Percentiles rank a stretch among this genome's conserved stretches.
Evolutionary conservation across 805 yeast species (phyloP).

Genomic region (Brettanomyces custersianus): DNA sequence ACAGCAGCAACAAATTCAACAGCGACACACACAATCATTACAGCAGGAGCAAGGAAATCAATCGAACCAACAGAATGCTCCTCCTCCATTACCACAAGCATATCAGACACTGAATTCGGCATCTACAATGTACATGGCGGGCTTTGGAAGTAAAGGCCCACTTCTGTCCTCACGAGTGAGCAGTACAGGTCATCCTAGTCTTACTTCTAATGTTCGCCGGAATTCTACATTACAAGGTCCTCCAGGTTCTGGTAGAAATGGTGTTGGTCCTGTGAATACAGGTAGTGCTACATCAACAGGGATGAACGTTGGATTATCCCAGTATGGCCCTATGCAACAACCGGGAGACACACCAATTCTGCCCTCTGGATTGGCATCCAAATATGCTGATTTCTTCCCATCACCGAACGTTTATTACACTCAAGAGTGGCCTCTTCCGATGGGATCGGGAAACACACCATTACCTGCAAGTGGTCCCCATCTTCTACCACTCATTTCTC

Average conservation of each 20-base stretch:
- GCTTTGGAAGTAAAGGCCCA: neutral
- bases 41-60: slow-evolving; percentile 11
- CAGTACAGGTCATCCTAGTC: too few relatives aligned
- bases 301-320: neutral
- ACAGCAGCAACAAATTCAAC: slow-evolving; percentile 15
- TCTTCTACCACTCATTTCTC: slow-evolving; percentile 11
- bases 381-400: slow-evolving; percentile 68
- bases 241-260: too few relatives aligned
- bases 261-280: neutral
- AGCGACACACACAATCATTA: too few relatives aligned
- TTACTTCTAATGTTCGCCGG: too few relatives aligned
- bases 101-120: slow-evolving; percentile 11
- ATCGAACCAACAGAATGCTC: neutral
- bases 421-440: slow-evolving; percentile 43
- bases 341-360: slow-evolving; percentile 58
- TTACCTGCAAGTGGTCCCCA: slow-evolving; percentile 24
- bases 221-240: slow-evolving; percentile 4
- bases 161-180: too few relatives aligned
- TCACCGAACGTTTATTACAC: slow-evolving; percentile 74
- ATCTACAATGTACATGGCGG: slow-evolving; percentile 8
- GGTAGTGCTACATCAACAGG: neutral
- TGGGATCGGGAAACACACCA: slow-evolving; percentile 36
- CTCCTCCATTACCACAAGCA: slow-evolving; percentile 1
- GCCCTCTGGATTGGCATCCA: slow-evolving; percentile 56
- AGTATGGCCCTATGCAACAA: neutral